These are phyloP conservation scores for Pugionium cornutum DNA, from an alignment of 345 rosid species.

Conservation along the genomic window DNA sequence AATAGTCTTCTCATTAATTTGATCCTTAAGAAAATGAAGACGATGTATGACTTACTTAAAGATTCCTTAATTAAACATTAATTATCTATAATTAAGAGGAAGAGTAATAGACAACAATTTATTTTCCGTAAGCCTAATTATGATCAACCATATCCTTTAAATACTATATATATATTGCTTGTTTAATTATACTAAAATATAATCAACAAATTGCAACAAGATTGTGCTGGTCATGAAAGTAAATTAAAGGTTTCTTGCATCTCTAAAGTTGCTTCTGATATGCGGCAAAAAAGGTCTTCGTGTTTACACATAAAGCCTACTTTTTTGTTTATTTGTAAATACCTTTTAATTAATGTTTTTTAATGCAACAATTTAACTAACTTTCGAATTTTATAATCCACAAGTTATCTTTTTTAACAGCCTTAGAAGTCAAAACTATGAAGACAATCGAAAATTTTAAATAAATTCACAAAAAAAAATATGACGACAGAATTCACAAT, in stretches of 20 bases:
- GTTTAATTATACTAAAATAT: neutral
- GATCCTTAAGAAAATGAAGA: slow-evolving; percentile 17
- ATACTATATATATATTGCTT: slow-evolving; percentile 14
- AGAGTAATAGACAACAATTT: slow-evolving; percentile 19
- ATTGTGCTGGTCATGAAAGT: slow-evolving; percentile 20
- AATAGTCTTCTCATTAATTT: slow-evolving; percentile 35
- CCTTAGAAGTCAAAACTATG: slow-evolving; percentile 31
- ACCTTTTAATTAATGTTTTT: slow-evolving; percentile 12
- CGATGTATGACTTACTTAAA: slow-evolving; percentile 1
- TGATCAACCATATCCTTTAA: slow-evolving; percentile 28
- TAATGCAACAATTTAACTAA: slow-evolving; percentile 42
- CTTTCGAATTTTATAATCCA: slow-evolving; percentile 23
- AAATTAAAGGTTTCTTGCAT: slow-evolving; percentile 41
- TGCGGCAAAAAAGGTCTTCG: slow-evolving; percentile 38
- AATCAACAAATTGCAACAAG: slow-evolving; percentile 7
- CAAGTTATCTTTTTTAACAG: slow-evolving; percentile 28
- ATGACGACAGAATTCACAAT: neutral
- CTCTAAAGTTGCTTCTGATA: slow-evolving; percentile 38
- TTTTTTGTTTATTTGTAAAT: slow-evolving; percentile 10
- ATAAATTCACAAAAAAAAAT: slow-evolving; percentile 1
- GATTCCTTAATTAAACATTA: slow-evolving; percentile 13
- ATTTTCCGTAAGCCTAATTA: slow-evolving; percentile 21
- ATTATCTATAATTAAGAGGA: slow-evolving; percentile 22
- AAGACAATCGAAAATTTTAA: neutral
- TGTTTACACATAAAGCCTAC: slow-evolving; percentile 39